Base-by-base conservation (phyloP, 106 monocot genomes). In the Narthecium ossifragum region DNA sequence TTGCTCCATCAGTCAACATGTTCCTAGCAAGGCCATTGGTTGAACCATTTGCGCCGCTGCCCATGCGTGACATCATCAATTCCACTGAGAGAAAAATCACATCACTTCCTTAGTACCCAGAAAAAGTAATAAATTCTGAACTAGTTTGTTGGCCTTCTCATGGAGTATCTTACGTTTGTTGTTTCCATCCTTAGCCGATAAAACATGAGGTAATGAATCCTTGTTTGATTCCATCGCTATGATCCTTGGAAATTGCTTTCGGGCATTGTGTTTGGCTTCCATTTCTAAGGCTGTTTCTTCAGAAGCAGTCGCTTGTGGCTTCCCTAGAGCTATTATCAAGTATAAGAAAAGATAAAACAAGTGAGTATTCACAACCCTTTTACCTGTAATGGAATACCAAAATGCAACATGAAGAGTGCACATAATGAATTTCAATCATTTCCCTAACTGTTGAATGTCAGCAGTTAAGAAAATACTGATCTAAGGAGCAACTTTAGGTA, bases 251-350 rank as follows among this genome's bases (percentile, higher is more conserved):
- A 45, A 31, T 25, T 61, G 54, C 25, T 66, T 69, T 26, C 43
- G 34, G 24, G 52, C 61, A 55, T 69, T 47, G 21, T 20, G 28
- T 20, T 73, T 73, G 23, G 49, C 49, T 73, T 77, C 79, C 62
- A 67, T 65, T 62, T 76, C 80, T n/a, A 18, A 18, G 11, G 70
- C 73, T 36, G 38, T 45, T 70, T 85, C 81, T 81, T 81, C 80
- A 61, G 86, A 71, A 65, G 82, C 69, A 48, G 75, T 31, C 52
- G 82, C 75, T 71, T 87, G 82, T 51, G 75, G 75, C 31, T 70
- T 75, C 22, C 82, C 82, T 17, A 79, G 56, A 79, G 82, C 87
- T 87, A 59, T 46, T 11, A 65, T 33, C 45, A 22, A 63, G 31
- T 43, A 24, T 28, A 23, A 1, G 25, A 6, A 53, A 11, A 56